Base-by-base conservation (phyloP, 345 rosid genomes). In the Heritiera fomes region DNA sequence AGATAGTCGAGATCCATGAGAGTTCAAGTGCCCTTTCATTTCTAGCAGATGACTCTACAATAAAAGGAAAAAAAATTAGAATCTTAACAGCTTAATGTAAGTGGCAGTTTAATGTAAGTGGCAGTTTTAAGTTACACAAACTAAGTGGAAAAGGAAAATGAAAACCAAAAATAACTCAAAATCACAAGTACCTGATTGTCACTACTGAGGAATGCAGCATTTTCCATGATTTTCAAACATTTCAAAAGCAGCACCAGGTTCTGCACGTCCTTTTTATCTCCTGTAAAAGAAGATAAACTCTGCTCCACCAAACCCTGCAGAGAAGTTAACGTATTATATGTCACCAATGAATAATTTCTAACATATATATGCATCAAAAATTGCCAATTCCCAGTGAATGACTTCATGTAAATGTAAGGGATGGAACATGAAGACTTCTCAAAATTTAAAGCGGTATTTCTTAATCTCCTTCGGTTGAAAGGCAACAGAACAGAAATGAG, bases 201-300 rank as follows among this genome's bases (percentile, higher is more conserved):
- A 76, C 88, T 87, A 84, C 97, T 95, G 9, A 92, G 88, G 85
- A 93, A 89, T 49, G 97, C 92, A 59, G 98, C 96, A 88, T 95
- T 95, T 85, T 95, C 99, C 99, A 95, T 92, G 80, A 93, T 93
- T 86, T 89, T 95, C 85, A 93, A 82, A 86, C 94, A 92, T 90
- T 91, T 93, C 41, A 88, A 80, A 63, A 95, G 95, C 76, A 91
- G 77, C 69, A 84, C 83, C 72, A 88, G 83, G 84, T 87, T 88
- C 71, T 87, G 84, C 83, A 84, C 80, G 79, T 81, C 68, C 76
- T 67, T 15, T 40, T 84, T 86, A 87, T 83, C 86, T 81, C 85
- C 89, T 67, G 75, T 84, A 82, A 81, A 86, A 71, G 83, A 79
- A 80, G 87, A 80, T 52, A 87, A 80, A 59, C 73, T 5, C 60